Conservation (phyloP, 2,329 filamentous ascomycete genomes). For the Fusarium pininemorale region DNA sequence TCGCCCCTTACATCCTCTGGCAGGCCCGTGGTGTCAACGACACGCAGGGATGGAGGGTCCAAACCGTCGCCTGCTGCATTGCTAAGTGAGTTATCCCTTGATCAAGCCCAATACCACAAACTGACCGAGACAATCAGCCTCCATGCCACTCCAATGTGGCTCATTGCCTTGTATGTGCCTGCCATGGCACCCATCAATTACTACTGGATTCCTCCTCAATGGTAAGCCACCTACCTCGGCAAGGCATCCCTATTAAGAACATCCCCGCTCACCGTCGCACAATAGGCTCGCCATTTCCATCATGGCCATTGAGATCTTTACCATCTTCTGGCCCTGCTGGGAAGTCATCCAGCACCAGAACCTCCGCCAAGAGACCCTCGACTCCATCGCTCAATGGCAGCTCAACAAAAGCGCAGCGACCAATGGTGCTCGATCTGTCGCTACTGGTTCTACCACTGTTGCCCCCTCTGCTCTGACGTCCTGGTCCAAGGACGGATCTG, state of each 20-base stretch:
- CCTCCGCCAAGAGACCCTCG: constrained; percentile 58
- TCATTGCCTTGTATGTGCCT: constrained; percentile 65
- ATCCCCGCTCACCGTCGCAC: background rate
- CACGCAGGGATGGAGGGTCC: constrained; percentile 72
- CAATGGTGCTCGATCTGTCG: constrained; percentile 46
- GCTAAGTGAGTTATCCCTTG: constrained; percentile 51
- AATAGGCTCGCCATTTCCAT: constrained; percentile 68
- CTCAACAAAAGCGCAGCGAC: constrained; percentile 49
- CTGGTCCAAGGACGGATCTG: constrained; percentile 48
- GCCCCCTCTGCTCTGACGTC: constrained; percentile 50
- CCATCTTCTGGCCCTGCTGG: constrained; percentile 70
- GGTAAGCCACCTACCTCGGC: constrained; percentile 53
- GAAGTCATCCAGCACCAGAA: constrained; percentile 60
- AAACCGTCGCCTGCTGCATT: constrained; percentile 65
- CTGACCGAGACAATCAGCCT: constrained; percentile 53
- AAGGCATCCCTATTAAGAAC: background rate
- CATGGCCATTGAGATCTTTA: constrained; percentile 69
- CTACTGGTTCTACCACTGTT: constrained; percentile 46
- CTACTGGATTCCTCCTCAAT: constrained; percentile 68
- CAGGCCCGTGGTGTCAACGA: constrained; percentile 68
- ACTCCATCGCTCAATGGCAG: constrained; percentile 60
- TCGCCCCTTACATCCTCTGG: constrained; percentile 70
- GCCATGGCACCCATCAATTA: constrained; percentile 61
- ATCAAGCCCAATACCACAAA: background rate
- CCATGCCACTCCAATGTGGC: constrained; percentile 73